Evolutionary conservation across 371 early-diverging fungal genomes (phyloP).

Genomic region (Chytridiales sp.): DNA sequence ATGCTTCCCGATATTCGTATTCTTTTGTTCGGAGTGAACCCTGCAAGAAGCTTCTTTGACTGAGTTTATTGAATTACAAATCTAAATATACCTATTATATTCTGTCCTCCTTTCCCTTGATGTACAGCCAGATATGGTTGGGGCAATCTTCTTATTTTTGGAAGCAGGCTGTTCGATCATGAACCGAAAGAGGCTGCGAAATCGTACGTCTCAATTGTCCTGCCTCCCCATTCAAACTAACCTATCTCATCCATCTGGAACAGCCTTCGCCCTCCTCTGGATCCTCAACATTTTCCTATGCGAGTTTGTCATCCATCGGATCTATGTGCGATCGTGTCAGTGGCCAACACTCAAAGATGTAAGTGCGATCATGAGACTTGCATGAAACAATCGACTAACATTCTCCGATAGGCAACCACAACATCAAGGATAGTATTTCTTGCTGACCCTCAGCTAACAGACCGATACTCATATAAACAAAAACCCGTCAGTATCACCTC

Average conservation of each 20-base stretch:
- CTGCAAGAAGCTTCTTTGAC: constrained; percentile 88
- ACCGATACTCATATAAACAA: constrained; percentile 75
- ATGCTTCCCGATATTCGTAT: constrained; percentile 69
- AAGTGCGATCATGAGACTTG: not conserved
- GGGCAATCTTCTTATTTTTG: too few species aligned
- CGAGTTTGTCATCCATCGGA: constrained; percentile 30
- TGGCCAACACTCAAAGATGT: constrained; percentile 27
- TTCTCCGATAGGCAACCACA: too few species aligned
- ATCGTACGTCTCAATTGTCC: not conserved
- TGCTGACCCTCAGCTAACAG: constrained; percentile 93
- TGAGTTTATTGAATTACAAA: too few species aligned
- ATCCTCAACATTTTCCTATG: constrained; percentile 33
- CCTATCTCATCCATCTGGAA: not conserved
- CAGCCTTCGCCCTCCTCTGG: constrained; percentile 32
- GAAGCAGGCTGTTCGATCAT: too few species aligned
- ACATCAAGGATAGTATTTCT: constrained; percentile 57
- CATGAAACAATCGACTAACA: too few species aligned
- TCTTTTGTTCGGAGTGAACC: constrained; percentile 84
- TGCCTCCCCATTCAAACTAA: not conserved
- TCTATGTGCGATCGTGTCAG: constrained; percentile 24
- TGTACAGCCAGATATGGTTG: not conserved
- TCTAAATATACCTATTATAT: too few species aligned
- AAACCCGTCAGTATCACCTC: constrained; percentile 23
- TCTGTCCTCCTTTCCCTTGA: not conserved
- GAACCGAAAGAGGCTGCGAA: too few species aligned